These are phyloP conservation scores for Leucosporidium scottii DNA, from an alignment of 768 basidiomycete species.

Conservation along the genomic window DNA sequence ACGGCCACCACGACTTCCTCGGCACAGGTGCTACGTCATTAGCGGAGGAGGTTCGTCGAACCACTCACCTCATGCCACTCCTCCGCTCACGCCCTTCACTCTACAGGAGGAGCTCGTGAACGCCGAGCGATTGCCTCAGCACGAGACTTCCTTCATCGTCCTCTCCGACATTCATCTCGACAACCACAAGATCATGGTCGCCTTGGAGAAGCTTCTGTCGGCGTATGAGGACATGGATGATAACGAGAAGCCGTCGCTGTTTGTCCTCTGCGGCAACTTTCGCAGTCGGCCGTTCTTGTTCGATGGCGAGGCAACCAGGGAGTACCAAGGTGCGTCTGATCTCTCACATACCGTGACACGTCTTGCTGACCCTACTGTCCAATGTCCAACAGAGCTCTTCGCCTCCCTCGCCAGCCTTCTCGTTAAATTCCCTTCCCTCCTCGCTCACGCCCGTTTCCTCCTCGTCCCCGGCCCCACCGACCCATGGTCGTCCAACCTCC, in stretches of 20 bases:
- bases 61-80: neutral
- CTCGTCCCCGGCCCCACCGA: slow-evolving; percentile 93
- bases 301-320: slow-evolving; percentile 65
- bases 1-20: slow-evolving; percentile 92
- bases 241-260: slow-evolving; percentile 66
- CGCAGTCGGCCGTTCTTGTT: slow-evolving; percentile 75
- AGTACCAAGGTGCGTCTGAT: slow-evolving; percentile 82
- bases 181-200: slow-evolving; percentile 68
- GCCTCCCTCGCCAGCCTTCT: slow-evolving; percentile 79
- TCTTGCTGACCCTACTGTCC: too few species aligned
- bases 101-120: slow-evolving; percentile 23
- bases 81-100: neutral
- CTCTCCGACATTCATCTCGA: slow-evolving; percentile 96
- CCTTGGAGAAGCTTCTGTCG: slow-evolving; percentile 77
- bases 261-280: slow-evolving; percentile 93
- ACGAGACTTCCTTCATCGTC: slow-evolving; percentile 59
- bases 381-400: slow-evolving; percentile 68
- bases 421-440: slow-evolving; percentile 67
- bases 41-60: slow-evolving; percentile 69
- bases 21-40: slow-evolving; percentile 88
- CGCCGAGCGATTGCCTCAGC: slow-evolving; percentile 12
- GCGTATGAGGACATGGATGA: slow-evolving; percentile 70
- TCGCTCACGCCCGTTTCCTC: slow-evolving; percentile 75
- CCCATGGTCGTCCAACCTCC: slow-evolving; percentile 58
- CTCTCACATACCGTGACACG: too few species aligned